Base-by-base conservation (phyloP, 108 stramenopile species). In the Epithemia pelagica region DNA sequence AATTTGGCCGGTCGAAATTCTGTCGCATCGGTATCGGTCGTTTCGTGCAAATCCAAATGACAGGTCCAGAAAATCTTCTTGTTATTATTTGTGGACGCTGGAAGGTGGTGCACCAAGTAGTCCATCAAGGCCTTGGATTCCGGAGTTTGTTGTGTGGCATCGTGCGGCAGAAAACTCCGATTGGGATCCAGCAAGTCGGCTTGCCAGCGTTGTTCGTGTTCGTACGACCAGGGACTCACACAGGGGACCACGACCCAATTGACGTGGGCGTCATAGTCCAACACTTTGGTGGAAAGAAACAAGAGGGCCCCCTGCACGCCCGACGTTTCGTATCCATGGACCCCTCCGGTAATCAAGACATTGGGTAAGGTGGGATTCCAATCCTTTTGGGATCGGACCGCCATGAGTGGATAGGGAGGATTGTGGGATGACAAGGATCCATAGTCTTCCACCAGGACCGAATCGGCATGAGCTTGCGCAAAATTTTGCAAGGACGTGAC, bases 21-120 rank as follows among this genome's bases (percentile, higher is more conserved):
- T 0, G 85, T 75, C n/a, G 62, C 67, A 61, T 91, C 90, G 0
- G 85, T 79, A 66, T 91, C 71, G 24, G 90, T 91, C 23, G 90
- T 91, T 75, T 91, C 90, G 61, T 91, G 90, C 32, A 87, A 67
- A 73, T 91, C 90, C 37, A 91, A 37, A 60, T 86, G 82, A 66
- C 37, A 46, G 10, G 37, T 46, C 37, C 37, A 46, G 15, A 15
- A 5, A 70, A 78, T 15, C 77, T 78, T 0, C 59, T 62, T 23
- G 61, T 30, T 30, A 7, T 3, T 57, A 21, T 26, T 26, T 57
- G 26, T 27, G 56, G 7, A 25, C 15, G 5, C 10, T 46, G 37
- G 37, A 10, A 46, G 15, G 10, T 5, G 5, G 5, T 46, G 37
- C 5, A 59, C 23, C 30, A 84, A 46, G 52, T 62, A 78, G n/a